Base-by-base conservation (phyloP, 1,139 yeast genomes). In the Arxiozyma heterogenica region DNA sequence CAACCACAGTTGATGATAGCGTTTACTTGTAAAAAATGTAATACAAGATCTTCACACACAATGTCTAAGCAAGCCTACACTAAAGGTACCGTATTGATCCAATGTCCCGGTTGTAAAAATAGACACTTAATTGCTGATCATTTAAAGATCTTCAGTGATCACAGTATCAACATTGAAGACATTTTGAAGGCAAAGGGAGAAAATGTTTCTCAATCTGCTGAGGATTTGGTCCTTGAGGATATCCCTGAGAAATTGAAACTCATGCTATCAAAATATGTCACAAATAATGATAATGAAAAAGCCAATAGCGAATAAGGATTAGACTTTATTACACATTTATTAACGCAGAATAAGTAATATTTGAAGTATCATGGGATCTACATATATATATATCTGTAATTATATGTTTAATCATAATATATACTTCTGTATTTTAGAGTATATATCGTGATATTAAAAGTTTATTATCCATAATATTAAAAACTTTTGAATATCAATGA, bases 81-180 rank as follows among this genome's bases (percentile, higher is more conserved):
- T 25, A 75, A 77, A 30, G 98, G 98, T 1, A 84, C 96, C 0
- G 96, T 93, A 3, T 73, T 89, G 54, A 85, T 93, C 42, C 91
- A 89, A 65, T 93, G 98, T 66, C 98, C 98, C 0, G 86, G 90
- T 12, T 91, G 98, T 70, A 80, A 86, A 61, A 82, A 80, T 65
- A 80, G 97, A 59, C 98, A 93, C 66, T 74, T 93, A 64, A 91
- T 93, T 53, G 96, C 98, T 0, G 98, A 93, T 67, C 95, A 91
- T 69, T 75, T 93, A 62, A 87, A 73, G 71, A 87, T 93, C 51
- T 90, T 91, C 66, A 81, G 83, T 18, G 96, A 91, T 66, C 75
- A 81, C 41, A 58, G 57, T 22, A 79, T 88, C 63, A 88, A 86
- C 18, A 73, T 93, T 47, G 89, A 89, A 65, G 95, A 90, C 53